A percentile compares a stretch with the other conserved stretches of the same genome.
phyloP scores from a whole-genome alignment of 2,329 filamentous ascomycete species.

The Hymenoscyphus linearis region DNA sequence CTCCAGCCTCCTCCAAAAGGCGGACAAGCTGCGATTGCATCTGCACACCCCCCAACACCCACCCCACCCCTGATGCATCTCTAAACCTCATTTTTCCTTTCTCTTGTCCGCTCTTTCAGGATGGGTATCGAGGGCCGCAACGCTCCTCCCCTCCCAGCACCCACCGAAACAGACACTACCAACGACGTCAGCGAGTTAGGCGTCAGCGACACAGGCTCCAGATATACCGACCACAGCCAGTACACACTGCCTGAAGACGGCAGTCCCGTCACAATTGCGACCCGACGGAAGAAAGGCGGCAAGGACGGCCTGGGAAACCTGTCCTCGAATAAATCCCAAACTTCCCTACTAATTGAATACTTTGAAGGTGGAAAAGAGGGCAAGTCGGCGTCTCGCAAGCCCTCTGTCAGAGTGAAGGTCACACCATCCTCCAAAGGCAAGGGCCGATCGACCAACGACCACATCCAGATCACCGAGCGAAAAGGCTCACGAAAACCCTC shows the following conservation, averaged over 20 bases:
- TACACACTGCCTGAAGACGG: constrained; percentile 83
- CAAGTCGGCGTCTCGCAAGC: constrained; percentile 49
- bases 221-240: constrained; percentile 60
- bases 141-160: constrained; percentile 68
- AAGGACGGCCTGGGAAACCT: constrained; percentile 45
- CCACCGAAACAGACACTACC: constrained; percentile 63
- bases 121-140: constrained; percentile 34
- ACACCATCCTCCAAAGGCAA: constrained; percentile 54
- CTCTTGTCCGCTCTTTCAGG: constrained; percentile 18
- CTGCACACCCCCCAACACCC: constrained; percentile 3
- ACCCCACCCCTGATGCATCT: constrained; percentile 23
- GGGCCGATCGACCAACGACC: constrained; percentile 53
- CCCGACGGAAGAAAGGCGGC: constrained; percentile 56
- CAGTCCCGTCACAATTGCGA: constrained; percentile 87
- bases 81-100: constrained; percentile 1
- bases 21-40: not conserved
- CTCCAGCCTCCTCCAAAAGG: not conserved
- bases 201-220: constrained; percentile 56
- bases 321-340: constrained; percentile 56
- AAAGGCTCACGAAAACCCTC: constrained; percentile 67
- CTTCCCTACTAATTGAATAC: constrained; percentile 70
- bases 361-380: constrained; percentile 62
- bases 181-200: constrained; percentile 50
- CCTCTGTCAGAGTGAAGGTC: constrained; percentile 67
- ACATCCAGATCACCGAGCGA: constrained; percentile 81